Percentiles rank a stretch among this genome's conserved stretches.
These are phyloP conservation scores for Euphorbia tirucalli DNA, from an alignment of 345 rosid species.

Conservation along the genomic window DNA sequence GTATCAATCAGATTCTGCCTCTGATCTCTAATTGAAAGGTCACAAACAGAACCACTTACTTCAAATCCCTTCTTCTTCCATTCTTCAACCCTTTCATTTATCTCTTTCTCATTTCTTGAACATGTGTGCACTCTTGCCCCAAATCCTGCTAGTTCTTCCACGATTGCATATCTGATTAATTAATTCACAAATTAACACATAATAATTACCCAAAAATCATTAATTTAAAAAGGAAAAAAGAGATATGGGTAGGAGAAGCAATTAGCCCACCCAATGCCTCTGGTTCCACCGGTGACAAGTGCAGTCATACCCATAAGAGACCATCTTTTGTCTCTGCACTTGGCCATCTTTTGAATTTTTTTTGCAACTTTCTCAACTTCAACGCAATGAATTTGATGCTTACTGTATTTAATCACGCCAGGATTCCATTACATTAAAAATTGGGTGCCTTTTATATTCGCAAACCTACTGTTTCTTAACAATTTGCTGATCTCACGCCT, in stretches of 20 bases:
- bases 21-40: slow-evolving; percentile 1
- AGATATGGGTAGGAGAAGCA: too few species aligned
- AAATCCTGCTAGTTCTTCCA: slow-evolving; percentile 24
- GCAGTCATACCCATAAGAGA: slow-evolving; percentile 25
- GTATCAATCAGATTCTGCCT: slow-evolving; percentile 12
- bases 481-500: too few species aligned
- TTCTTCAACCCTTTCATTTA: slow-evolving; percentile 5
- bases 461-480: too few species aligned
- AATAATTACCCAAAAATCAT: too few species aligned
- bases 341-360: too few species aligned
- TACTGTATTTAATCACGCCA: background rate
- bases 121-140: slow-evolving; percentile 21
- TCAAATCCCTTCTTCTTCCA: slow-evolving; percentile 14
- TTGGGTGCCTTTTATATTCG: too few species aligned
- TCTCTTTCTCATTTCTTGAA: slow-evolving; percentile 8
- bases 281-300: slow-evolving; percentile 33
- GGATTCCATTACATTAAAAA: too few species aligned
- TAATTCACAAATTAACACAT: too few species aligned
- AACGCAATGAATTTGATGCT: too few species aligned
- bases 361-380: too few species aligned
- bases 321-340: slow-evolving; percentile 23
- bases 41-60: slow-evolving; percentile 21
- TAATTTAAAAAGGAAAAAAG: too few species aligned
- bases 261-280: slow-evolving; percentile 31
- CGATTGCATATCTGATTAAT: slow-evolving; percentile 23